Base-by-base conservation (phyloP, 108 stramenopile genomes). In the Nitzschia sp. region DNA sequence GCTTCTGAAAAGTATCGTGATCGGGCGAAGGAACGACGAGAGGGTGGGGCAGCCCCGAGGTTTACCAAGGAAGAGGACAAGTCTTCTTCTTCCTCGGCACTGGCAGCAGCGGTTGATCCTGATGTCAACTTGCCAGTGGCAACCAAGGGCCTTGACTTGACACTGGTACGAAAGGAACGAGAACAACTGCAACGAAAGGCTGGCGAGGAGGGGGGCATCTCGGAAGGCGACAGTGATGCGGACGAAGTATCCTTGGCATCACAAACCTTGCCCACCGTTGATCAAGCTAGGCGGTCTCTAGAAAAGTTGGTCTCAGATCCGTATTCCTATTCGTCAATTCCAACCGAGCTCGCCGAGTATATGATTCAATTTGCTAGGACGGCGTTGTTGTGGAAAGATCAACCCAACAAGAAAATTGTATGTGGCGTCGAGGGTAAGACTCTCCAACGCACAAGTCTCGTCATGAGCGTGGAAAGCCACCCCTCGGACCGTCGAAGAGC, bases 21-120 rank as follows among this genome's bases (percentile, higher is more conserved):
- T 74, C 82, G 93, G 55, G 93, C 93, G 26, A 84, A 82, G 63
- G 93, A 94, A 72, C 80, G 93, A 38, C 80, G 93, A 9, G 88
- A 89, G 68, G 85, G 85, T 2, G 82, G 46, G 34, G 66, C 59
- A 72, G 34, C 66, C 38, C n/a, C n/a, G n/a, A n/a, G n/a, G n/a
- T n/a, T n/a, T n/a, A 2, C 81, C 82, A n/a, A n/a, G n/a, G n/a
- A n/a, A n/a, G n/a, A n/a, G n/a, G 21, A 22, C 19, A 50, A 11
- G 8, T 8, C 4, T 19, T 5, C 48, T 4, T 19, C 48, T 16
- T 50, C 48, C 4, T n/a, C 21, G 48, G 48, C 48, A 19, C 38
- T 13, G 45, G 75, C 71, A 26, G 48, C 32, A 11, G 41, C 32
- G 13, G 58, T 45, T 16, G 72, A 67, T 34, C 34, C 34, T 21